phyloP scores from a whole-genome alignment of 1,284 basidiomycete species.

The Ganoderma boninense region DNA sequence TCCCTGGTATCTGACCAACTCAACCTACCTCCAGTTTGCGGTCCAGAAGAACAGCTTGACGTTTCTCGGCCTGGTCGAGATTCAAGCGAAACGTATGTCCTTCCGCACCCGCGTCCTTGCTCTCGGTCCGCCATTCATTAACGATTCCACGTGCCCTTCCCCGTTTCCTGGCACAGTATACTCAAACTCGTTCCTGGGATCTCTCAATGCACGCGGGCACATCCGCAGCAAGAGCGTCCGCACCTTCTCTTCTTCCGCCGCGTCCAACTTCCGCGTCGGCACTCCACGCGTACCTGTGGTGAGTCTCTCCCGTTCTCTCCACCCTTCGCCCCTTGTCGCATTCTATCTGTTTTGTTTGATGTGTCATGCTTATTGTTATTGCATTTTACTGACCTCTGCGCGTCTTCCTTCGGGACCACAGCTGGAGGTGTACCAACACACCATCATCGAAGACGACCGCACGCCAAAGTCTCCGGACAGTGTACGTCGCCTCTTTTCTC shows the following conservation, averaged over 20 bases:
- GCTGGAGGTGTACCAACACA: constrained; percentile 22
- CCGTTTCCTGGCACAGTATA: constrained; percentile 21
- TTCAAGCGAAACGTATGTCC: constrained; percentile 28
- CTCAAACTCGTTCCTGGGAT: constrained; percentile 31
- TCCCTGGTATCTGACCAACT: neutral
- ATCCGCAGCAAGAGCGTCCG: constrained; percentile 27
- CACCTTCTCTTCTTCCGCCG: constrained; percentile 16
- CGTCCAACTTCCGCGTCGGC: constrained; percentile 12
- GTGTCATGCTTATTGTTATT: neutral
- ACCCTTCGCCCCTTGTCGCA: neutral
- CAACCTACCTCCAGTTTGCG: constrained; percentile 20
- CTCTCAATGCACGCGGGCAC: constrained; percentile 31
- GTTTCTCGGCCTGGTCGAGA: constrained; percentile 32
- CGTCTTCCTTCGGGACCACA: constrained; percentile 2
- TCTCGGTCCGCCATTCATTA: too few relatives aligned
- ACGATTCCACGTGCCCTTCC: neutral
- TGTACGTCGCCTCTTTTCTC: neutral
- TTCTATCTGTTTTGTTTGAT: neutral
- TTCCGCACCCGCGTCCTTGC: neutral
- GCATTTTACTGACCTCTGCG: neutral
- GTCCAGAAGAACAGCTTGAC: constrained; percentile 28
- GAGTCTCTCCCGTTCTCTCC: neutral
- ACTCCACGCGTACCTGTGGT: constrained; percentile 22
- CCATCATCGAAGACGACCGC: constrained; percentile 19
- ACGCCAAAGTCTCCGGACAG: constrained; percentile 11